Percentiles rank a stretch among this genome's conserved stretches.
Evolutionary conservation across 805 yeast genomes (phyloP).

Genomic region (Lachancea waltii): DNA sequence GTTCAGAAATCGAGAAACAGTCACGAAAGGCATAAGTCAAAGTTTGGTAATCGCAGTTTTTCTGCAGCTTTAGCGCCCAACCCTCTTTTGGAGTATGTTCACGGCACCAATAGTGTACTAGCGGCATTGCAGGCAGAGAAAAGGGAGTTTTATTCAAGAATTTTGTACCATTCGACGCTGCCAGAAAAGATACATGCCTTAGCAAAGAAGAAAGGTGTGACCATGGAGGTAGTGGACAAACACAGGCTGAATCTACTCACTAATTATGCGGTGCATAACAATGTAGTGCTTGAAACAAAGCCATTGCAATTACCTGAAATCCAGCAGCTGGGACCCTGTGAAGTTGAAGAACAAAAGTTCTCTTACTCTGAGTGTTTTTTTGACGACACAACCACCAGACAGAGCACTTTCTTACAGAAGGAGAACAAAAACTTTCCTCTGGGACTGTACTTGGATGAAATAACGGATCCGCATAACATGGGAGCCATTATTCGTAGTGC

Average conservation of each 20-base stretch:
- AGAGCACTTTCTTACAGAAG: slow-evolving; percentile 25
- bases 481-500: slow-evolving; percentile 82
- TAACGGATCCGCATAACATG: slow-evolving; percentile 80
- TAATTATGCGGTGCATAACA: slow-evolving; percentile 72
- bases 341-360: slow-evolving; percentile 15
- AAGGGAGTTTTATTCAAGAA: slow-evolving; percentile 45
- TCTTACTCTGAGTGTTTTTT: slow-evolving; percentile 7
- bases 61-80: slow-evolving; percentile 27
- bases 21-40: slow-evolving; percentile 6
- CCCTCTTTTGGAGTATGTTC: slow-evolving; percentile 60
- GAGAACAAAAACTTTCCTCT: slow-evolving; percentile 41
- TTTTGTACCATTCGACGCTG: slow-evolving; percentile 42
- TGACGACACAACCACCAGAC: slow-evolving; percentile 17
- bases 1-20: slow-evolving; percentile 8
- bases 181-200: slow-evolving; percentile 39
- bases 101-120: slow-evolving; percentile 67
- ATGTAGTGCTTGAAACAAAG: slow-evolving; percentile 63
- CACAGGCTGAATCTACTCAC: slow-evolving; percentile 56
- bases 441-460: slow-evolving; percentile 70
- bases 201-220: slow-evolving; percentile 35
- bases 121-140: slow-evolving; percentile 58
- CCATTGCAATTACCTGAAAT: slow-evolving; percentile 25
- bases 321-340: slow-evolving; percentile 27
- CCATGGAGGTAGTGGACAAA: slow-evolving; percentile 22
- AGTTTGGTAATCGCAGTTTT: slow-evolving; percentile 11